A percentile compares a stretch with the other conserved stretches of the same genome.
Conservation (phyloP, 768 basidiomycete genomes). For the Podaxis mareebaensis region DNA sequence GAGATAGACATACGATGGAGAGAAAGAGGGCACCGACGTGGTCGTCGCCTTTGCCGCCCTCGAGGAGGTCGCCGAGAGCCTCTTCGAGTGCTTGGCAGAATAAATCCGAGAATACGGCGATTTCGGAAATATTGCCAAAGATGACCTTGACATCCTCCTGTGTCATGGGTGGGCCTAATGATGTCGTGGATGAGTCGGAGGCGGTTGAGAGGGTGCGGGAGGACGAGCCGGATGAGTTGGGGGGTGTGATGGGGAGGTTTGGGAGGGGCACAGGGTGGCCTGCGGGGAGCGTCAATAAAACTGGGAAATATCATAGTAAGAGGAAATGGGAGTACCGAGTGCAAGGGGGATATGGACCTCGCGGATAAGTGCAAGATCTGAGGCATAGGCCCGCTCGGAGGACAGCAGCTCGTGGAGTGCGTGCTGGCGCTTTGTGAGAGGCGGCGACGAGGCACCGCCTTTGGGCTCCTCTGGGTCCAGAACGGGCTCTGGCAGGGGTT, state of each 20-base stretch:
- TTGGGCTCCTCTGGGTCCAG: constrained; percentile 4
- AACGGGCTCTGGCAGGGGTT: constrained; percentile 19
- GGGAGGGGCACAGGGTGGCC: constrained; percentile 35
- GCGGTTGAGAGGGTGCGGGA: constrained; percentile 51
- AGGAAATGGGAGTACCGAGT: constrained; percentile 49
- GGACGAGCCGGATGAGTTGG: constrained; percentile 52
- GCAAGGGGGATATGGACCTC: constrained; percentile 81
- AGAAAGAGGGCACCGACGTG: constrained; percentile 70
- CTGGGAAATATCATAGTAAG: constrained; percentile 17
- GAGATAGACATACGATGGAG: constrained; percentile 52
- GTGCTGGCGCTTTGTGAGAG: constrained; percentile 70
- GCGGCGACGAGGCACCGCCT: constrained; percentile 24
- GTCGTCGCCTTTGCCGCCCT: constrained; percentile 70
- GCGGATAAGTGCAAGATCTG: constrained; percentile 77
- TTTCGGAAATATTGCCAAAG: constrained; percentile 75
- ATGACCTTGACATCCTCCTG: constrained; percentile 68
- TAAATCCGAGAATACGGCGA: constrained; percentile 69
- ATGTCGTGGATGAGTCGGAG: constrained; percentile 44
- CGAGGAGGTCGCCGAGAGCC: constrained; percentile 62
- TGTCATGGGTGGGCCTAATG: constrained; percentile 62
- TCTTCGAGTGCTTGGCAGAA: constrained; percentile 66
- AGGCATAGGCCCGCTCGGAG: constrained; percentile 80
- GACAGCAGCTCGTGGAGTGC: constrained; percentile 77
- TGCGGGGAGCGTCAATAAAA: constrained; percentile 19
- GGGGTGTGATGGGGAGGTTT: constrained; percentile 44